A percentile compares a stretch with the other conserved stretches of the same genome.
Evolutionary conservation across 495 filamentous ascomycete species (phyloP).

Genomic region (Xylaria scruposa): DNA sequence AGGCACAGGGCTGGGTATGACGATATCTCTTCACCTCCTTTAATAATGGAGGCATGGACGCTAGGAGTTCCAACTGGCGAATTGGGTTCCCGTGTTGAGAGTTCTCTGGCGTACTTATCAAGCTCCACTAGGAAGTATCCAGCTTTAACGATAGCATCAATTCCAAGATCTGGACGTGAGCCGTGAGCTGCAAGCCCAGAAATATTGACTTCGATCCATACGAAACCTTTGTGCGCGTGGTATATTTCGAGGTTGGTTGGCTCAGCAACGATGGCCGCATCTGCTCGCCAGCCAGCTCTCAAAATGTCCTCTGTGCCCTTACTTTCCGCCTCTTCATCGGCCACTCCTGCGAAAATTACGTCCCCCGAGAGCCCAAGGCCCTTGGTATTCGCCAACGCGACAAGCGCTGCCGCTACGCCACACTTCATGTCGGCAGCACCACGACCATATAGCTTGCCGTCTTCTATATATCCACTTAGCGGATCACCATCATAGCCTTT

Average conservation of each 20-base stretch:
- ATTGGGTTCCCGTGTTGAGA: constrained; percentile 40
- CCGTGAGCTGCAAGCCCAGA: constrained; percentile 56
- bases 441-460: constrained; percentile 51
- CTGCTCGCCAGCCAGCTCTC: constrained; percentile 55
- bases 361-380: constrained; percentile 45
- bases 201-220: constrained; percentile 55
- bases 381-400: constrained; percentile 43
- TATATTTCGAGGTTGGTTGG: constrained; percentile 47
- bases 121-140: constrained; percentile 53
- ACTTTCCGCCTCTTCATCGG: constrained; percentile 56
- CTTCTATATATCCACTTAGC: constrained; percentile 46
- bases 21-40: constrained; percentile 55
- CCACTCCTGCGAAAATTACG: constrained; percentile 55
- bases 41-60: constrained; percentile 54
- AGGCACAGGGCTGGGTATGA: constrained; percentile 54
- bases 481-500: constrained; percentile 52
- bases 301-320: constrained; percentile 54
- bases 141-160: constrained; percentile 53
- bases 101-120: constrained; percentile 43
- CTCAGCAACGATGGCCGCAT: constrained; percentile 53
- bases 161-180: constrained; percentile 47
- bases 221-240: constrained; percentile 56
- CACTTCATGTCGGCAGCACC: constrained; percentile 58
- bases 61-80: constrained; percentile 39
- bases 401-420: constrained; percentile 52